Conservation (phyloP, 1,139 yeast genomes). For the Kurtzmaniella quercitrusa region DNA sequence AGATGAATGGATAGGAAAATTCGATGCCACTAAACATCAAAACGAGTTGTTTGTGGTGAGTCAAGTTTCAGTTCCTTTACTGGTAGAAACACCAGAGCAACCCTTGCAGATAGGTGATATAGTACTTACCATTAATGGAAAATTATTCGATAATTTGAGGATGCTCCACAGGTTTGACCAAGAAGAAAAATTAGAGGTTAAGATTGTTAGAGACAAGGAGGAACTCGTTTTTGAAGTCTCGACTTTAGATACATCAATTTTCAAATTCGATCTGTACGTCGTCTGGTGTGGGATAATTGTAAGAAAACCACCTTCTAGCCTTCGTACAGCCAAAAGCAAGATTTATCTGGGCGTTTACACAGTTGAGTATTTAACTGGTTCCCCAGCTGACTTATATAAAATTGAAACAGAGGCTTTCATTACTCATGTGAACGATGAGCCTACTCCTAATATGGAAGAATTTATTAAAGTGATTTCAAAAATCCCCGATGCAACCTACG, state of each 20-base stretch:
- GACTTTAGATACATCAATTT: conserved; percentile 52
- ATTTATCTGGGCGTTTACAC: conserved; percentile 56
- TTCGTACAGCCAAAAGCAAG: neutral
- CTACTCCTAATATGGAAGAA: conserved; percentile 64
- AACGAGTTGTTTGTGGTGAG: conserved; percentile 72
- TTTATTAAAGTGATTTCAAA: conserved; percentile 60
- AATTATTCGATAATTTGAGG: conserved; percentile 58
- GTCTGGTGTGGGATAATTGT: conserved; percentile 55
- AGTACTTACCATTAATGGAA: conserved; percentile 63
- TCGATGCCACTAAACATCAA: conserved; percentile 57
- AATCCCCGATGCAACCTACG: conserved; percentile 76
- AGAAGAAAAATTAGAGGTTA: conserved; percentile 45
- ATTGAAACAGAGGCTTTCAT: conserved; percentile 77
- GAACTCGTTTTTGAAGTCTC: conserved; percentile 56
- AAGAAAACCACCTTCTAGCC: neutral
- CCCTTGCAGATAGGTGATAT: conserved; percentile 64
- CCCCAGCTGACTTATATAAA: conserved; percentile 83
- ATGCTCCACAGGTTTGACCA: conserved; percentile 55
- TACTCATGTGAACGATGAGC: conserved; percentile 79
- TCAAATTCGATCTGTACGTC: conserved; percentile 64
- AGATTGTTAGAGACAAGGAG: conserved; percentile 55
- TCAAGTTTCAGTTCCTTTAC: conserved; percentile 55
- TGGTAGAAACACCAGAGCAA: conserved; percentile 9
- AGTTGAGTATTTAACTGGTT: conserved; percentile 67
- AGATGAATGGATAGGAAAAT: conserved; percentile 70